Percentiles rank a stretch among this genome's conserved stretches.
phyloP scores from a whole-genome alignment of 2,329 filamentous ascomycete species.

The Trichothecium roseum region DNA sequence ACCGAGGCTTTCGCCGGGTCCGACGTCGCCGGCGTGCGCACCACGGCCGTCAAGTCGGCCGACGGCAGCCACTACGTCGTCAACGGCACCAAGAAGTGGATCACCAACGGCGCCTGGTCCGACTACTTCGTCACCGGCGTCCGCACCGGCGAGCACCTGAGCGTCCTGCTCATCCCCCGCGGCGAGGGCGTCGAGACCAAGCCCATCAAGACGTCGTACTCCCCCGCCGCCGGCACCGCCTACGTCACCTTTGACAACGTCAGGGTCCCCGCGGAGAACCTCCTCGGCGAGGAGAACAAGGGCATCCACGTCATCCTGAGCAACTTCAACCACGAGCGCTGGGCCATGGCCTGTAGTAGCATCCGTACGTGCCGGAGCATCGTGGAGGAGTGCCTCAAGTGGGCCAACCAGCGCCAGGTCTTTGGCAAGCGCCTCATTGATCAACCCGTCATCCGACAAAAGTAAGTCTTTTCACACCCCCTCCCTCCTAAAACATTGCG shows the following conservation, averaged over 20 bases:
- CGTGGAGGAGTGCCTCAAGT: slow-evolving; percentile 78
- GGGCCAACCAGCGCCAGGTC: slow-evolving; percentile 77
- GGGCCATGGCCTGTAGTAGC: slow-evolving; percentile 61
- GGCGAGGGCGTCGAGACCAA: slow-evolving; percentile 67
- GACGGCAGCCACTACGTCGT: slow-evolving; percentile 63
- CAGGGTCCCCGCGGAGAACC: slow-evolving; percentile 69
- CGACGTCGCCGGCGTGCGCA: slow-evolving; percentile 71
- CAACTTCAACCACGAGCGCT: slow-evolving; percentile 85
- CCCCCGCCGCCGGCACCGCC: slow-evolving; percentile 65
- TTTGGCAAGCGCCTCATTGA: slow-evolving; percentile 75
- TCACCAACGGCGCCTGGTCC: slow-evolving; percentile 68
- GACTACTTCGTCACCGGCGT: slow-evolving; percentile 81
- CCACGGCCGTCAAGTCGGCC: slow-evolving; percentile 65
- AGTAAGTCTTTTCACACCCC: slow-evolving; percentile 43
- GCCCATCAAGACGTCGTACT: slow-evolving; percentile 74
- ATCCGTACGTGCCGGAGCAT: slow-evolving; percentile 57
- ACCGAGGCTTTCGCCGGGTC: slow-evolving; percentile 78
- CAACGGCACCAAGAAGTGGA: slow-evolving; percentile 77
- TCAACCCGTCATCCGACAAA: slow-evolving; percentile 73
- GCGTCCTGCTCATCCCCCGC: slow-evolving; percentile 65
- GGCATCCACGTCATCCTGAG: slow-evolving; percentile 74
- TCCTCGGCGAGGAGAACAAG: slow-evolving; percentile 75
- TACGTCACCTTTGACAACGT: slow-evolving; percentile 80
- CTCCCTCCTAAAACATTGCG: neutral
- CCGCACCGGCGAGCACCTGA: slow-evolving; percentile 68